A percentile compares a stretch with the other conserved stretches of the same genome.
These are phyloP conservation scores for Heritiera littoralis DNA, from an alignment of 345 rosid genomes.

Conservation along the genomic window DNA sequence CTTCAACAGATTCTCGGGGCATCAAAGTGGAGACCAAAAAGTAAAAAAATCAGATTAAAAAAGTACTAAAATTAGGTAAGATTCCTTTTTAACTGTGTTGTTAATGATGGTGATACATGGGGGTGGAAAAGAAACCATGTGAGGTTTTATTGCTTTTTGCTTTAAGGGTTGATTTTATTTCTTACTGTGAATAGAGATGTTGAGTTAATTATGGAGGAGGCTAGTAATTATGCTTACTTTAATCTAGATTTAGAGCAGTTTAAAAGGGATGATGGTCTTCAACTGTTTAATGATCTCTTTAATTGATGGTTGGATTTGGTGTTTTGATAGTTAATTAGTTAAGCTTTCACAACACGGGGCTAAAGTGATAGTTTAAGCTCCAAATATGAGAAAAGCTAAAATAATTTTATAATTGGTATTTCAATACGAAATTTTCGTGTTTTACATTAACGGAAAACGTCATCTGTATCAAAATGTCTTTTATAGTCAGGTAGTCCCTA, in stretches of 20 bases:
- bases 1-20: slow-evolving; percentile 17
- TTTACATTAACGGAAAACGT: too few species aligned
- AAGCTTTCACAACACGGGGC: too few species aligned
- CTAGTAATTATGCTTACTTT: background rate
- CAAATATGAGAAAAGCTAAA: too few species aligned
- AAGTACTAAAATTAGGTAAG: slow-evolving; percentile 24
- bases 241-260: slow-evolving; percentile 3
- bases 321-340: too few species aligned
- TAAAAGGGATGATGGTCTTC: background rate
- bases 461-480: too few species aligned
- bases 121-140: background rate
- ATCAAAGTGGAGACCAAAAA: slow-evolving; percentile 30
- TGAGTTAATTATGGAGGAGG: slow-evolving; percentile 4
- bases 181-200: background rate
- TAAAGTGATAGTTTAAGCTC: too few species aligned
- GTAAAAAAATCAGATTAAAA: slow-evolving; percentile 5
- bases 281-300: background rate
- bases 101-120: slow-evolving; percentile 47
- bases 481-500: too few species aligned
- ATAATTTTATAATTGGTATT: too few species aligned
- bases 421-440: too few species aligned
- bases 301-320: too few species aligned
- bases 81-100: slow-evolving; percentile 26
- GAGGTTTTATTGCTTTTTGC: slow-evolving; percentile 7
- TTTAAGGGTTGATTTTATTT: background rate